Evolutionary conservation across 805 yeast species (phyloP).

Genomic region (Schwanniomyces polymorphus): DNA sequence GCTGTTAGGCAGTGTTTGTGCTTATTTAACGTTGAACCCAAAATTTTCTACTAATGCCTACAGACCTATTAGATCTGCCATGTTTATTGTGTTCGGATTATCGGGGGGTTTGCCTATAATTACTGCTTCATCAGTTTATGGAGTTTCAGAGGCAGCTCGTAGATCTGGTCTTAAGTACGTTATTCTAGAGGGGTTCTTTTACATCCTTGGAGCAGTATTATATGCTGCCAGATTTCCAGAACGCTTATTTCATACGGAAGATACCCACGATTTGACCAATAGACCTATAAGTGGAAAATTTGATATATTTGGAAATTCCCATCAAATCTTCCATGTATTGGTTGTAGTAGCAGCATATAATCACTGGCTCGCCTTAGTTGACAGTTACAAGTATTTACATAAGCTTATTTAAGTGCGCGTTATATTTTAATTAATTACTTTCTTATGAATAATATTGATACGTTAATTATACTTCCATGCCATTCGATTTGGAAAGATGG

Average conservation of each 20-base stretch:
- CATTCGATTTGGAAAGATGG: constrained; percentile 60
- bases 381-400: constrained; percentile 55
- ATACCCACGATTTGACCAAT: constrained; percentile 7
- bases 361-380: constrained; percentile 65
- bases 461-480: constrained; percentile 44
- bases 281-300: constrained; percentile 31
- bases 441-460: constrained; percentile 1
- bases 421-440: background rate
- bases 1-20: constrained; percentile 60
- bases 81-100: constrained; percentile 81
- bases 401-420: constrained; percentile 3
- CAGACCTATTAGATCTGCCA: constrained; percentile 73
- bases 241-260: constrained; percentile 36
- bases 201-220: constrained; percentile 75
- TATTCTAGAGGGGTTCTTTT: constrained; percentile 67
- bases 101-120: constrained; percentile 73
- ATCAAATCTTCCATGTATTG: constrained; percentile 77
- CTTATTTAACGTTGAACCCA: constrained; percentile 61
- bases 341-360: constrained; percentile 77
- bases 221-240: constrained; percentile 85
- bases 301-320: constrained; percentile 78
- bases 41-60: constrained; percentile 68
- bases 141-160: constrained; percentile 44
- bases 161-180: constrained; percentile 65
- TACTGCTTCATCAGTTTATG: constrained; percentile 50